A percentile compares a stretch with the other conserved stretches of the same genome.
These are phyloP conservation scores for Fusarium tanahbumbuense DNA, from an alignment of 2,329 filamentous ascomycete genomes.

Conservation along the genomic window DNA sequence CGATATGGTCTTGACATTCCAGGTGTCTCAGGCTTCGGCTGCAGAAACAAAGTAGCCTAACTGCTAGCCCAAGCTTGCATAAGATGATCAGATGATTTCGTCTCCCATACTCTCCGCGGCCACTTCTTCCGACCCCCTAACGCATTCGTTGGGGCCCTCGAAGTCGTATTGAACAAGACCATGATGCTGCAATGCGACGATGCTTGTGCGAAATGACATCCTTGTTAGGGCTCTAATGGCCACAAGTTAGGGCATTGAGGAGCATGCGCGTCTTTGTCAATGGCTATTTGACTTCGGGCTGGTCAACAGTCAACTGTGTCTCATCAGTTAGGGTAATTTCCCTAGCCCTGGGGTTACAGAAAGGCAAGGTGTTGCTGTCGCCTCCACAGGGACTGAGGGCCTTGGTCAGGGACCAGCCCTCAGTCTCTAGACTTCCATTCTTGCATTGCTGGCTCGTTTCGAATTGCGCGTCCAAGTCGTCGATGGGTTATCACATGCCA, in stretches of 20 bases:
- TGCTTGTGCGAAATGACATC: neutral
- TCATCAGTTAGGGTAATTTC: neutral
- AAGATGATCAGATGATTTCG: too few relatives aligned
- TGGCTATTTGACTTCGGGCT: neutral
- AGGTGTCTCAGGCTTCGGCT: too few relatives aligned
- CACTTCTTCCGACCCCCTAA: too few relatives aligned
- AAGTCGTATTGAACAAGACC: neutral
- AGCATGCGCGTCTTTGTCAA: neutral
- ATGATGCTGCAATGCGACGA: neutral
- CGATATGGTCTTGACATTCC: too few relatives aligned
- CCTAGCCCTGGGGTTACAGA: neutral
- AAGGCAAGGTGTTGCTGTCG: neutral
- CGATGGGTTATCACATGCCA: neutral
- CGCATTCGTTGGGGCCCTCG: too few relatives aligned
- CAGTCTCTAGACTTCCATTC: neutral
- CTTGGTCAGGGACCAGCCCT: neutral
- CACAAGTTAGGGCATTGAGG: neutral
- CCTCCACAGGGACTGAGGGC: neutral
- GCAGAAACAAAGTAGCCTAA: too few relatives aligned
- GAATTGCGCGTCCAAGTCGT: neutral
- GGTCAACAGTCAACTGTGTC: neutral
- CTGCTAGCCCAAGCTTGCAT: too few relatives aligned
- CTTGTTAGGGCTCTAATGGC: neutral
- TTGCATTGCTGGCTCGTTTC: neutral
- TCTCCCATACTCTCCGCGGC: too few relatives aligned